Base-by-base conservation (phyloP, 352 stramenopile genomes). In the Salisapilia sapeloensis region DNA sequence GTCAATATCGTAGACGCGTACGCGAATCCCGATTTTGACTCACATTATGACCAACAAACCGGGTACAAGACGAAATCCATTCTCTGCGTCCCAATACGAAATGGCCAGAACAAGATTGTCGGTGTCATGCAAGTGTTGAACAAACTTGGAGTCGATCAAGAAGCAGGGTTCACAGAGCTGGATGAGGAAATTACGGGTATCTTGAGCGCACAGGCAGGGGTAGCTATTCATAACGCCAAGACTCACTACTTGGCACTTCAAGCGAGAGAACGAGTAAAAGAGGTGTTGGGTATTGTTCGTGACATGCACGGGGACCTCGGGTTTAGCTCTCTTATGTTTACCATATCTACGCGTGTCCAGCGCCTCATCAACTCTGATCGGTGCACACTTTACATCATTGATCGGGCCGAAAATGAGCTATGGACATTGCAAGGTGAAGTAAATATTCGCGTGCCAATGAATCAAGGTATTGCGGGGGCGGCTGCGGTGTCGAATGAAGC, bases 1-100 rank as follows among this genome's bases (percentile, higher is more conserved):
- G 60, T 94, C 35, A 94, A 95, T 49, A 92, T 97, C 32, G 52
- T 44, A 4, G 80, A 97, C 44, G 90, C 86, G 1, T 97, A 97
- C 44, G 45, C 82, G n/a, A 86, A 97, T 37, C 48, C 69, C 1
- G 81, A 82, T 34, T 97, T 97, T 44, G 85, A 96, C 40, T 62
- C 60, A 31, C 62, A 90, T 19, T 92, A 96, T 44, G 87, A 96
- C 33, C 56, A 84, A 27, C 56, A 82, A 34, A 96, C 82, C 8
- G 89, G 86, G 2, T 97, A 95, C 49, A 63, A 76, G 25, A 97
- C 92, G 10, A 65, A 60, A 19, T 91, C 65, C 20, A 84, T 97
- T 38, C 50, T 97, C n/a, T 95, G 77, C 17, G 62, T 90, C 7
- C 92, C 92, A 0, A 71, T 95, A 2, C 64, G 64, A 24, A 80